Evolutionary conservation across 2,329 filamentous ascomycete species (phyloP).

Genomic region (Ophiocordyceps camponoti-leonardi): DNA sequence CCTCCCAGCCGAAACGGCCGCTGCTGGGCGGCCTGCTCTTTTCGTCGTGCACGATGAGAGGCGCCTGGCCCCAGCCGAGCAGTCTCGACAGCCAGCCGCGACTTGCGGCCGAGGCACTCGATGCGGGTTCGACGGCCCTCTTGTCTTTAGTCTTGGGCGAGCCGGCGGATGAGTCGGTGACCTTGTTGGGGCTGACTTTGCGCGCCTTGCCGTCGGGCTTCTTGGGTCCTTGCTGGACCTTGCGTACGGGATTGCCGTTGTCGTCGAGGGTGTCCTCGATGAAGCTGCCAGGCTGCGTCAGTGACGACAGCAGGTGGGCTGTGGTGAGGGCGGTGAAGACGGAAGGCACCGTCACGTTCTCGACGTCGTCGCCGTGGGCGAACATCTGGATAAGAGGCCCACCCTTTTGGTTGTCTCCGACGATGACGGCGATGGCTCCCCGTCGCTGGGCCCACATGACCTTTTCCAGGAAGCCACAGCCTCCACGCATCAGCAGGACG

Average conservation of each 20-base stretch:
- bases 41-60: constrained; percentile 20
- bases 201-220: constrained; percentile 17
- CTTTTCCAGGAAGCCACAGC: constrained; percentile 93
- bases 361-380: constrained; percentile 76
- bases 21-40: constrained; percentile 53
- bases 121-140: constrained; percentile 8
- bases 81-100: constrained; percentile 27
- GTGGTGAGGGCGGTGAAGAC: constrained; percentile 92
- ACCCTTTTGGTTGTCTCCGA: constrained; percentile 82
- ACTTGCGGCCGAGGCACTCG: constrained; percentile 6
- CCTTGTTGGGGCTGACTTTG: constrained; percentile 12
- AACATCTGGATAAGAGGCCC: constrained; percentile 94
- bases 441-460: constrained; percentile 91
- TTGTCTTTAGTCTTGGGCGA: constrained; percentile 9
- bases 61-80: constrained; percentile 17
- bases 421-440: constrained; percentile 77
- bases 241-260: constrained; percentile 37
- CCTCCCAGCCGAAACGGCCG: constrained; percentile 57
- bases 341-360: constrained; percentile 84
- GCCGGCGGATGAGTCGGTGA: constrained; percentile 5
- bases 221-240: constrained; percentile 31
- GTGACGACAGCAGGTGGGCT: constrained; percentile 75
- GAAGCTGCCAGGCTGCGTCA: constrained; percentile 56
- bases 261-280: constrained; percentile 43
- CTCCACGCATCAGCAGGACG: constrained; percentile 77